phyloP scores from a whole-genome alignment of 768 basidiomycete genomes.

The Tricholoma sp. region DNA sequence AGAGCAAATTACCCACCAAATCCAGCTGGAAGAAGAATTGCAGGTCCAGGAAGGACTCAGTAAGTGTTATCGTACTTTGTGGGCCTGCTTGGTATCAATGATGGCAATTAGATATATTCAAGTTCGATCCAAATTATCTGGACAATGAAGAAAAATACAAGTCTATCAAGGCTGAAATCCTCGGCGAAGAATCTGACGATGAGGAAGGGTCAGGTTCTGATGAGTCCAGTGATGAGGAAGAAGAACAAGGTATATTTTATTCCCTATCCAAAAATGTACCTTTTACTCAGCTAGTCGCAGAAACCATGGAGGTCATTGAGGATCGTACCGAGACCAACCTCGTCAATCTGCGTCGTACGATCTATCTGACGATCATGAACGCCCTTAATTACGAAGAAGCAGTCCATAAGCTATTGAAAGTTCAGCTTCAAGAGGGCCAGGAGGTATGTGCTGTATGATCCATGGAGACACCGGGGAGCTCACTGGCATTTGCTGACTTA shows the following conservation, averaged over 20 bases:
- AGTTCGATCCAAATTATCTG: slow-evolving; percentile 79
- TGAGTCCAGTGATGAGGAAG: slow-evolving; percentile 62
- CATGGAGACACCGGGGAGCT: background rate
- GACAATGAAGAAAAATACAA: slow-evolving; percentile 95
- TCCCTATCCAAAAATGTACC: slow-evolving; percentile 1
- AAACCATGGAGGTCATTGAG: slow-evolving; percentile 84
- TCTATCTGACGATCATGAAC: slow-evolving; percentile 99
- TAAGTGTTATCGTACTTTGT: slow-evolving; percentile 36
- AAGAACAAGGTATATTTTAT: slow-evolving; percentile 33
- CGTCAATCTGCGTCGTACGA: slow-evolving; percentile 88
- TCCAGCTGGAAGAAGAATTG: slow-evolving; percentile 88
- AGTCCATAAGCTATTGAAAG: slow-evolving; percentile 94
- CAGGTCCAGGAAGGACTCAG: slow-evolving; percentile 93
- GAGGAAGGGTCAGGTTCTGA: slow-evolving; percentile 67
- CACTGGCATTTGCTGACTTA: background rate
- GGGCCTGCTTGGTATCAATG: background rate
- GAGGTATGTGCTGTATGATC: slow-evolving; percentile 55
- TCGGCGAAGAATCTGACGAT: slow-evolving; percentile 82
- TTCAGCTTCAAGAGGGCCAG: slow-evolving; percentile 87
- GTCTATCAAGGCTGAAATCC: slow-evolving; percentile 86
- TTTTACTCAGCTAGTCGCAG: slow-evolving; percentile 42
- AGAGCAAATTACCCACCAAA: slow-evolving; percentile 93
- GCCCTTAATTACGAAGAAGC: slow-evolving; percentile 98
- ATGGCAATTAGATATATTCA: slow-evolving; percentile 76
- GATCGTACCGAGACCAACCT: slow-evolving; percentile 94